Evolutionary conservation across 306 rosid genomes (phyloP).

Genomic region (Clitoria ternatea): DNA sequence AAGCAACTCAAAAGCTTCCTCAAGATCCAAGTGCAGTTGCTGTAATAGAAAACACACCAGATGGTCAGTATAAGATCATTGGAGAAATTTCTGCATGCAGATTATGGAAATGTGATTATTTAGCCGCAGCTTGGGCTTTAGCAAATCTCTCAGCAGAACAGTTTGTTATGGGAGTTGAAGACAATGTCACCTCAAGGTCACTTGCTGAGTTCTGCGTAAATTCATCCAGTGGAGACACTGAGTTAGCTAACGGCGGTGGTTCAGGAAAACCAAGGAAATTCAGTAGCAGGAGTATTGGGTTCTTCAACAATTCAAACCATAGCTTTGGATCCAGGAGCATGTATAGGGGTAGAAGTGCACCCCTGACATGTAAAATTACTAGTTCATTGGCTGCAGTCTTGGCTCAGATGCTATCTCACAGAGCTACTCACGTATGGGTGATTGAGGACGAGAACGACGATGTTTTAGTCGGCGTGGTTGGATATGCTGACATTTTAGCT

Average conservation of each 20-base stretch:
- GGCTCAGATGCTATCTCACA: slow-evolving; percentile 98
- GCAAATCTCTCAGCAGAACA: slow-evolving; percentile 89
- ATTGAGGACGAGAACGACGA: slow-evolving; percentile 73
- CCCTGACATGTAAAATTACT: slow-evolving; percentile 78
- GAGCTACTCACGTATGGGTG: slow-evolving; percentile 95
- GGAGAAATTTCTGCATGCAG: slow-evolving; percentile 93
- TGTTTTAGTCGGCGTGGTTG: slow-evolving; percentile 78
- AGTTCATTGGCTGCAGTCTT: slow-evolving; percentile 96
- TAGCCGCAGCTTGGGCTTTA: slow-evolving; percentile 89
- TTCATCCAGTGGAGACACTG: slow-evolving; percentile 30
- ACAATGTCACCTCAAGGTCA: slow-evolving; percentile 49
- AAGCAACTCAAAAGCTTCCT: slow-evolving; percentile 54
- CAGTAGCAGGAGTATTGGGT: slow-evolving; percentile 87
- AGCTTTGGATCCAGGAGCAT: slow-evolving; percentile 74
- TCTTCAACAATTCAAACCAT: slow-evolving; percentile 49
- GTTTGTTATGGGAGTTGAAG: slow-evolving; percentile 98
- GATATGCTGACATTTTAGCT: slow-evolving; percentile 73
- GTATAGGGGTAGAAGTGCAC: slow-evolving; percentile 93
- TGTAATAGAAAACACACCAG: slow-evolving; percentile 53
- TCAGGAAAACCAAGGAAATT: slow-evolving; percentile 50
- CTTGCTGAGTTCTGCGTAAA: slow-evolving; percentile 36
- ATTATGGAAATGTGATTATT: slow-evolving; percentile 92
- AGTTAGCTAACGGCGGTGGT: slow-evolving; percentile 39
- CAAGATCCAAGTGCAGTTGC: slow-evolving; percentile 79
- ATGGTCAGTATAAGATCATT: slow-evolving; percentile 57